A percentile compares a stretch with the other conserved stretches of the same genome.
Evolutionary conservation across 768 basidiomycete species (phyloP).

Genomic region (Mycena epipterygia): DNA sequence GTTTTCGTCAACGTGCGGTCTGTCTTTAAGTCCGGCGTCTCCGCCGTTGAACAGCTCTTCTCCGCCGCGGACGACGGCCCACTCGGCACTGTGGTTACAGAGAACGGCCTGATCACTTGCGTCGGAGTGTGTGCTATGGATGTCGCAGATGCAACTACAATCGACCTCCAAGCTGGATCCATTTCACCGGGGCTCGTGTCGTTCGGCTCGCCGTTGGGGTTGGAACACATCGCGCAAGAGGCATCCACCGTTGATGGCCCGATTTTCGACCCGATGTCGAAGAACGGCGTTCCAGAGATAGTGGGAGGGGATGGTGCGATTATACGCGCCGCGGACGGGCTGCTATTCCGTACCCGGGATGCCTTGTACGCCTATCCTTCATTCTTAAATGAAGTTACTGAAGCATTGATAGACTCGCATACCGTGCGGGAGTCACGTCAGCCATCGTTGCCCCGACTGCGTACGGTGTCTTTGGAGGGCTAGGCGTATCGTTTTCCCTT

Average conservation of each 20-base stretch:
- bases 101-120: constrained; percentile 67
- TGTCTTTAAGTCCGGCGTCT: constrained; percentile 51
- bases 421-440: constrained; percentile 78
- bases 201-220: constrained; percentile 79
- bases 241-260: constrained; percentile 78
- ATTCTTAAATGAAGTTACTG: constrained; percentile 1
- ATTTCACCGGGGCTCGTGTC: constrained; percentile 76
- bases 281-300: constrained; percentile 59
- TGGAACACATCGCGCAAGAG: constrained; percentile 78
- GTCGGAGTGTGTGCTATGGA: constrained; percentile 47
- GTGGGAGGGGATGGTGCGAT: constrained; percentile 65
- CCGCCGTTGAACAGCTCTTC: constrained; percentile 47
- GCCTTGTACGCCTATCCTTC: constrained; percentile 67
- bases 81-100: constrained; percentile 54
- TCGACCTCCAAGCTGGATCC: constrained; percentile 82
- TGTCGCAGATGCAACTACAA: constrained; percentile 43
- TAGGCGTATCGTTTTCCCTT: constrained; percentile 77
- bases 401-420: constrained; percentile 69
- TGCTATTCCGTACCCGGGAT: constrained; percentile 78
- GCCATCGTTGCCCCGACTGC: constrained; percentile 74
- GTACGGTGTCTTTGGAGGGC: constrained; percentile 66
- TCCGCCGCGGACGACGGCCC: constrained; percentile 36
- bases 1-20: constrained; percentile 76
- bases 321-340: constrained; percentile 76
- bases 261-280: constrained; percentile 65